Base-by-base conservation (phyloP, 495 filamentous ascomycete genomes). In the Penicillium coprophilum region DNA sequence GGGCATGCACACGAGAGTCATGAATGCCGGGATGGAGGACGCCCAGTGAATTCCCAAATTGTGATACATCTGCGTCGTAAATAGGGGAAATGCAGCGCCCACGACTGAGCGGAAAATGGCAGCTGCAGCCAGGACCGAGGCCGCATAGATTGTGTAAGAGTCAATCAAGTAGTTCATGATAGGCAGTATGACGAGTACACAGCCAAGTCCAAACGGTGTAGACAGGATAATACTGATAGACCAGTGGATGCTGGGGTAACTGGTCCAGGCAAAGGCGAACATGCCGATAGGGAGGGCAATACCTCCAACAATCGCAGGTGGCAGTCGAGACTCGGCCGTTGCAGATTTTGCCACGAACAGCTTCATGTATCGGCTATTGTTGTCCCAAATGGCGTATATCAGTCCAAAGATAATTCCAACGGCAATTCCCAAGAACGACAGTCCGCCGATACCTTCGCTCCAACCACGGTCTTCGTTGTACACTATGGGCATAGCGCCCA, bases 41-140 rank as follows among this genome's bases (percentile, higher is more conserved):
- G 87, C 89, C 89, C 88, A 91, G 71, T 91, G 87, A 49, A 87
- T 83, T 46, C 89, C 88, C 0, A 93, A 77, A 60, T 83, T 78
- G 5, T 71, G 24, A 69, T 89, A 92, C 85, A 92, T 87, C 48
- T 85, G 71, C 0, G 80, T 82, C 0, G 89, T 92, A 73, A 94
- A 92, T 0, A 94, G 76, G 0, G 89, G 90, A 70, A 94, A 92
- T 0, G 80, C 85, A 34, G 86, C 83, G 46, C 89, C 89, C 59
- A 91, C 89, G 0, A 77, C 38, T 0, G 78, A 81, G 19, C 82
- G 78, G n/a, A 92, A 71, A 0, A 89, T 80, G 2, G 84, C 75
- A 63, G 87, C 90, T 8, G 88, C 87, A 0, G 89, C 89, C 4
- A 93, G 71, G 0, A 88, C 88, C 0, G 83, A 87, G 0, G 89